Base-by-base conservation (phyloP, 2,329 filamentous ascomycete species). In the Mycosphaerella arachidis region DNA sequence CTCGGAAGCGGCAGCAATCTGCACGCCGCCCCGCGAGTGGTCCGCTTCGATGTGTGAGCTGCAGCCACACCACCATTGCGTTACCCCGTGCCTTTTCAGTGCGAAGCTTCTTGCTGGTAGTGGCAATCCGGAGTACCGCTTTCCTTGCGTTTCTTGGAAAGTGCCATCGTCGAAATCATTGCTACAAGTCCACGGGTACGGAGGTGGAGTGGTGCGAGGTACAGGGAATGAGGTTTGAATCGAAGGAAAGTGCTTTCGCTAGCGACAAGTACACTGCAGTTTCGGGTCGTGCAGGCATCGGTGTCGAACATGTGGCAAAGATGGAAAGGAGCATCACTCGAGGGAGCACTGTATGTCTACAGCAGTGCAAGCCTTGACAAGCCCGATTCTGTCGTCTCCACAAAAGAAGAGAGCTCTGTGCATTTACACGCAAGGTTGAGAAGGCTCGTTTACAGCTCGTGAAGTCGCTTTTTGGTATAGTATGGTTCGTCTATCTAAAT, bases 401-500 rank as follows among this genome's bases (percentile, higher is more conserved):
- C 24, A 24, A 24, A 24, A 24, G 43, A 9, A 10, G 31, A 35
- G 31, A 54, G 33, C 29, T 52, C 10, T 1, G 10, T 4, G 27
- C 8, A n/a, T 24, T 40, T 29, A 12, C 37, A 33, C 10, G 29
- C 31, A 33, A 20, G 37, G 24, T 12, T 29, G 53, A 31, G 31
- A 45, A 48, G n/a, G 24, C 35, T 24, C 24, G 53, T 27, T 53
- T 48, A 37, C 40, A 48, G 51, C 48, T 48, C 53, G 56, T 63
- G 51, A 63, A 61, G 20, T 58, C 56, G 57, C 63, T 67, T 68
- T 67, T 67, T 50, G 57, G 57, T 67, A 62, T 61, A 61, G 58
- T 66, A 65, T 66, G 63, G 53, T 61, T 67, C 62, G 58, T 69
- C 67, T 69, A 68, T 69, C 67, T 69, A 69, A 60, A 67, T 59